Conservation (phyloP, 164 flowering plant genomes). For the Nymphaea thermarum region DNA sequence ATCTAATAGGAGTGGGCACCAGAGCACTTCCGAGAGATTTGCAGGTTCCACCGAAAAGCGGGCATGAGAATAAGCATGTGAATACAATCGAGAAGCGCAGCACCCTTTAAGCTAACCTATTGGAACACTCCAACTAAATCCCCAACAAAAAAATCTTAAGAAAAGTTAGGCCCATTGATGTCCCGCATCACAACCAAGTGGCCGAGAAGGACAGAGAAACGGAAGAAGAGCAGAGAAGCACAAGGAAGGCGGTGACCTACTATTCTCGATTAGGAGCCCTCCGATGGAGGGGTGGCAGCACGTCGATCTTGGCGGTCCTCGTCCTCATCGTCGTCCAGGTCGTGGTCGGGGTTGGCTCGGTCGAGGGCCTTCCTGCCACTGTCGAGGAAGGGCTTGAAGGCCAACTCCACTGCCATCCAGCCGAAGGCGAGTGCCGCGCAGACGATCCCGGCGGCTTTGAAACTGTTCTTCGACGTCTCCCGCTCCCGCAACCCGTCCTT, state of each 20-base stretch:
- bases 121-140: too few relatives aligned
- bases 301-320: not conserved
- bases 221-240: not conserved
- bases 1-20: too few relatives aligned
- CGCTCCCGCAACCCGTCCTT: not conserved
- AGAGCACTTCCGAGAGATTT: too few relatives aligned
- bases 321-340: constrained; percentile 39
- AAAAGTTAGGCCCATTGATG: too few relatives aligned
- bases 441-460: constrained; percentile 41
- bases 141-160: too few relatives aligned
- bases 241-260: too few relatives aligned
- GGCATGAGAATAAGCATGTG: too few relatives aligned
- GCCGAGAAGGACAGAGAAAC: not conserved
- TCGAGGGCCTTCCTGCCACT: constrained; percentile 45
- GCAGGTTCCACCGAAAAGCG: too few relatives aligned
- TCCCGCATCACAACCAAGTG: too few relatives aligned
- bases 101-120: too few relatives aligned
- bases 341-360: constrained; percentile 53
- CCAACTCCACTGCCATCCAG: constrained; percentile 67
- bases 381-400: constrained; percentile 62
- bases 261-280: not conserved
- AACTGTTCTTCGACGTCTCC: constrained; percentile 9
- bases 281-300: not conserved
- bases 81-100: too few relatives aligned
- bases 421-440: constrained; percentile 56